Evolutionary conservation across 345 rosid species (phyloP), one percentile per base, ranked within the genome.

Genomic region (Syzygium grande): DNA sequence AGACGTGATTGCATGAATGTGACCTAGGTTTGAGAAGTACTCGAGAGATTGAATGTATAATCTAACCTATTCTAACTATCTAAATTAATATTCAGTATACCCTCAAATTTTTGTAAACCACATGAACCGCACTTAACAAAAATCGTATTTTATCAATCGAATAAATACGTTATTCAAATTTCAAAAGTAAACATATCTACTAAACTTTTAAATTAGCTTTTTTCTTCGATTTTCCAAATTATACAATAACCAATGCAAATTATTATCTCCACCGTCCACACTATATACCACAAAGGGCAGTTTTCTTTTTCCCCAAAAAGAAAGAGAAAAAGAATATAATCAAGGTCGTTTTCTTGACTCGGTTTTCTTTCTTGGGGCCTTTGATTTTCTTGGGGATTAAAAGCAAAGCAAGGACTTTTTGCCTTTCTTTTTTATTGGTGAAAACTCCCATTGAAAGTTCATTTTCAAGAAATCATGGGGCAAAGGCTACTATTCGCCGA

Each of bases 1-100:
- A 27, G 68, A 59, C 30, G 30, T 27, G 30, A 59, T 61, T 5
- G 73, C 73, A 13, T 13, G 73, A 34, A 61, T n/a, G 73, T n/a
- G 51, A 29, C 5, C 29, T 79, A 38, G 84, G 84, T 55, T 84
- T 84, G 30, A 84, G 51, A 84, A 52, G 85, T 46, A 27, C 34
- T 84, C 23, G n/a, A 30, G 86, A 89, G 54, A 52, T 90, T 77
- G 80, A 41, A 51, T 88, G 86, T 90, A 84, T 61, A 61, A 7
- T n/a, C 46, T 43, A 43, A 43, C 46, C 46, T 43, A 43, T 43
- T 43, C 46, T 27, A 2, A 25, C 15, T 27, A 59, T 59, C 30
- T 59, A 59, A 59, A 59, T 59, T 25, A 27, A 25, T 27, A 59
- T 11, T n/a, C 27, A 59, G 15, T n/a, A n/a, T 0, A 15, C 3